Conservation (phyloP, 768 basidiomycete genomes). For the Auricularia auricula-judae region DNA sequence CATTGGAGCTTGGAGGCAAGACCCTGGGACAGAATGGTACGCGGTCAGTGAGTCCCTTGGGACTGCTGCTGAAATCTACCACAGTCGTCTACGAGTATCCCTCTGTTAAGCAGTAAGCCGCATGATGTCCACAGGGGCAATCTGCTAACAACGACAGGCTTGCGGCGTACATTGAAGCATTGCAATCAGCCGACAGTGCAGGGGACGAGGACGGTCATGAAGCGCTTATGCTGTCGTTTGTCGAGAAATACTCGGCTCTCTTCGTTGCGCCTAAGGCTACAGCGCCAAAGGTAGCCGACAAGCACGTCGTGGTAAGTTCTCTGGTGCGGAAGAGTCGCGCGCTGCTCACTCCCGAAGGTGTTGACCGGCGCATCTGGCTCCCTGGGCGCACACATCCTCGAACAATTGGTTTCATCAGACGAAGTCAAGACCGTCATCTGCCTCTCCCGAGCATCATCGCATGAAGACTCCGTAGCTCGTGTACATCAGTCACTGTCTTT, state of each 20-base stretch:
- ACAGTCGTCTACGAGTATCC: constrained; percentile 42
- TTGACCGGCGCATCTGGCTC: constrained; percentile 45
- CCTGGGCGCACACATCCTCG: constrained; percentile 43
- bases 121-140: too few relatives aligned
- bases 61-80: background rate
- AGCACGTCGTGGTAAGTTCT: background rate
- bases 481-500: constrained; percentile 30
- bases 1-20: constrained; percentile 19
- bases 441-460: constrained; percentile 37
- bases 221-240: constrained; percentile 33
- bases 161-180: constrained; percentile 27
- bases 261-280: constrained; percentile 6
- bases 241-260: constrained; percentile 28
- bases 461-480: constrained; percentile 31
- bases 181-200: constrained; percentile 20
- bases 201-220: constrained; percentile 17
- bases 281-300: background rate
- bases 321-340: background rate
- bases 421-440: constrained; percentile 34
- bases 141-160: constrained; percentile 16
- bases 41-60: constrained; percentile 5
- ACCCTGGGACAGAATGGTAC: constrained; percentile 27
- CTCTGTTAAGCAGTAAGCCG: constrained; percentile 25
- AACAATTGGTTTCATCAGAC: constrained; percentile 27
- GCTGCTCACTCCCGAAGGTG: constrained; percentile 17